These are phyloP conservation scores for Pyricularia pennisetigena DNA, from an alignment of 2,329 filamentous ascomycete genomes.

Conservation along the genomic window DNA sequence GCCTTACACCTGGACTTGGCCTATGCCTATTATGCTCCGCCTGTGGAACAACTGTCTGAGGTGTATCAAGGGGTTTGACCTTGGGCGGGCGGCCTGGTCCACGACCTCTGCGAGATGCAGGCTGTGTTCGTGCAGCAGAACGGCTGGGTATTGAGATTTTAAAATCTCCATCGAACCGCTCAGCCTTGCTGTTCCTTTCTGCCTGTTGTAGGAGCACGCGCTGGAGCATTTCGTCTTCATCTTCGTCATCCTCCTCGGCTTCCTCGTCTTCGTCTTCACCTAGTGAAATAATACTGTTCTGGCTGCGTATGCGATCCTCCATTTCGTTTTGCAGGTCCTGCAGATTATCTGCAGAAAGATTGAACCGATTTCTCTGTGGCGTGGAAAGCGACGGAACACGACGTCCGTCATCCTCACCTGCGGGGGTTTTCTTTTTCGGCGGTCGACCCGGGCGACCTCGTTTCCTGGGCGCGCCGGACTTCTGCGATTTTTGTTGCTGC, in stretches of 20 bases:
- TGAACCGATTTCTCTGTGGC: conserved; percentile 21
- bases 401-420: neutral
- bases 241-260: conserved; percentile 6
- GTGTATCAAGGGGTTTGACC: neutral
- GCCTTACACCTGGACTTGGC: neutral
- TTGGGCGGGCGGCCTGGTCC: neutral
- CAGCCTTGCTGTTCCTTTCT: neutral
- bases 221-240: conserved; percentile 4
- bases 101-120: neutral
- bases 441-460: conserved; percentile 8
- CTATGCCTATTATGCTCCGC: neutral
- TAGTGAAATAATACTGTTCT: neutral
- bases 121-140: neutral
- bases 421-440: conserved; percentile 1
- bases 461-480: neutral
- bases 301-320: neutral
- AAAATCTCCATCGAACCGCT: neutral
- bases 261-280: conserved; percentile 6
- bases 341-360: neutral
- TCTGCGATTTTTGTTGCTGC: neutral
- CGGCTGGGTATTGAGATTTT: neutral
- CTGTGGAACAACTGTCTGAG: neutral
- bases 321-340: neutral
- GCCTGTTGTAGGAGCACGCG: neutral
- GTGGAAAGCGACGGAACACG: conserved; percentile 26